A percentile compares a stretch with the other conserved stretches of the same genome.
phyloP scores from a whole-genome alignment of 2,329 filamentous ascomycete genomes.

The Epichloe coenophiala region DNA sequence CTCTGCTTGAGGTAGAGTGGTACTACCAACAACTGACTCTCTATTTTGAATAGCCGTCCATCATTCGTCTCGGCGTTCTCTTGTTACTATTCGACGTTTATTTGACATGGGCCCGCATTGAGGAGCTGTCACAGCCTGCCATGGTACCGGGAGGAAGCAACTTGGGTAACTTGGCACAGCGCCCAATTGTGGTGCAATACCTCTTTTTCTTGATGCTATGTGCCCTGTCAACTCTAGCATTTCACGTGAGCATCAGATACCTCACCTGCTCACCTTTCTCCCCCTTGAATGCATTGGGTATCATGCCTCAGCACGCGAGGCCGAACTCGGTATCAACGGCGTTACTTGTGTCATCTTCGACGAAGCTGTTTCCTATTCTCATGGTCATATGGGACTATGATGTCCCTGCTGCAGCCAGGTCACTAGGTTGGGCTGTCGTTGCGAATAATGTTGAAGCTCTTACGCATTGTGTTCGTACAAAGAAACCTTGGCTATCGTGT shows the following conservation, averaged over 20 bases:
- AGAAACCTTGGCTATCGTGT: neutral
- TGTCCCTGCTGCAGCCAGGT: slow-evolving; percentile 61
- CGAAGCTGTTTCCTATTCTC: slow-evolving; percentile 89
- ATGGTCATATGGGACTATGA: slow-evolving; percentile 97
- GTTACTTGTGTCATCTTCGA: slow-evolving; percentile 65
- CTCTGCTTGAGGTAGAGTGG: neutral
- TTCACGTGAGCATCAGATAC: slow-evolving; percentile 79
- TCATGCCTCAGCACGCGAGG: slow-evolving; percentile 52
- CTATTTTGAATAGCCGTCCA: slow-evolving; percentile 57
- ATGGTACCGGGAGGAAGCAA: slow-evolving; percentile 30
- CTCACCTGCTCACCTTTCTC: slow-evolving; percentile 54
- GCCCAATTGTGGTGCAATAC: slow-evolving; percentile 69
- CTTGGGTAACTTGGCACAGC: slow-evolving; percentile 44
- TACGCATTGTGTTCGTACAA: slow-evolving; percentile 1
- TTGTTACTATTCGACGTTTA: slow-evolving; percentile 97
- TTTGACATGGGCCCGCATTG: slow-evolving; percentile 92
- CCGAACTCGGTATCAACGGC: slow-evolving; percentile 72
- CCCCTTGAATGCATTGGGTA: slow-evolving; percentile 32
- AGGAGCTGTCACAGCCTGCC: slow-evolving; percentile 55
- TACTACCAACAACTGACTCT: neutral
- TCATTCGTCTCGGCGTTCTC: slow-evolving; percentile 76
- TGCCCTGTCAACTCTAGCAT: slow-evolving; percentile 66
- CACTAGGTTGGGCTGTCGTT: slow-evolving; percentile 75
- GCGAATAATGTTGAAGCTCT: slow-evolving; percentile 92
- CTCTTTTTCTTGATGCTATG: slow-evolving; percentile 75